phyloP scores from a whole-genome alignment of 345 rosid genomes.

The Psidium friedrichsthalianum region DNA sequence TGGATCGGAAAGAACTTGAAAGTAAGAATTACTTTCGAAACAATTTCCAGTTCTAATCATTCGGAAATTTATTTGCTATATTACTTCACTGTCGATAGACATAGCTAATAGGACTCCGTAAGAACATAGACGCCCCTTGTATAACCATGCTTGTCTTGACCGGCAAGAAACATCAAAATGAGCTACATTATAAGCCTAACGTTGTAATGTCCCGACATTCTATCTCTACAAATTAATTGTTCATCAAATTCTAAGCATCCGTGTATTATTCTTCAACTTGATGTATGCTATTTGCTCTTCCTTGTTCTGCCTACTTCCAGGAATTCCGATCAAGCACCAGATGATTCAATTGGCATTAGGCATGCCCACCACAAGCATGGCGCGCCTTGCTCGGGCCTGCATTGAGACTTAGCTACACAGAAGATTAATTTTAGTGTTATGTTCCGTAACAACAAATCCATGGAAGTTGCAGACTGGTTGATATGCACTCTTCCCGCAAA shows the following conservation, averaged over 20 bases:
- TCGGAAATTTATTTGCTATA: too few relatives aligned
- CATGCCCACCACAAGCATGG: not conserved
- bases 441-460: not conserved
- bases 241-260: not conserved
- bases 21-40: too few relatives aligned
- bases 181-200: not conserved
- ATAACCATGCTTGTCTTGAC: not conserved
- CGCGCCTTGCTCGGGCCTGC: slow-evolving; percentile 2
- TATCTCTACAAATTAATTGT: not conserved
- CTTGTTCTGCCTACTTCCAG: not conserved
- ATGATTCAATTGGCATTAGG: not conserved
- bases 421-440: not conserved
- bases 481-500: not conserved
- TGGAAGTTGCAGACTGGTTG: not conserved
- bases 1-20: too few relatives aligned
- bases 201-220: not conserved
- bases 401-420: not conserved
- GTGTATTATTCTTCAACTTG: not conserved
- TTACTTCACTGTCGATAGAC: too few relatives aligned
- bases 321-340: slow-evolving; percentile 1
- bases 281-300: not conserved
- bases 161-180: not conserved
- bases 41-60: too few relatives aligned
- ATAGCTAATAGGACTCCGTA: too few relatives aligned
- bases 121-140: not conserved